Evolutionary conservation across 1,284 basidiomycete species (phyloP).

Genomic region (Melampsora medusae): DNA sequence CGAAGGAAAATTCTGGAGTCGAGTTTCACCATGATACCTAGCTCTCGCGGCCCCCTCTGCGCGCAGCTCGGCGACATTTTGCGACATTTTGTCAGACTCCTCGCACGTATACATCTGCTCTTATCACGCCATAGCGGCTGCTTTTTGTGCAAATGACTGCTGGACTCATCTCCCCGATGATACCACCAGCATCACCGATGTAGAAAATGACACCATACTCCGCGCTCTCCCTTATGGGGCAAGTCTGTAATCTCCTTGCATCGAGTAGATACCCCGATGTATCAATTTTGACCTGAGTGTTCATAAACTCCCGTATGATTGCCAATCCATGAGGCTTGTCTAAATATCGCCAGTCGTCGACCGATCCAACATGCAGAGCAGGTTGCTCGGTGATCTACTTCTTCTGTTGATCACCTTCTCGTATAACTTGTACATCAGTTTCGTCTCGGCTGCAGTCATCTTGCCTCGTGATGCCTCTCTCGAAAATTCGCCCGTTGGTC

Average conservation of each 20-base stretch:
- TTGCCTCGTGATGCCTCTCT: neutral
- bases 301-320: too few relatives aligned
- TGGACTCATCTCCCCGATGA: neutral
- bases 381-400: neutral
- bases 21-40: neutral
- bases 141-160: conserved; percentile 5
- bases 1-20: neutral
- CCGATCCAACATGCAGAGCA: conserved; percentile 9
- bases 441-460: neutral
- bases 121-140: conserved; percentile 3
- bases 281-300: too few relatives aligned
- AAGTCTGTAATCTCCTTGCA: too few relatives aligned
- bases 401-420: neutral
- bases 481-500: neutral
- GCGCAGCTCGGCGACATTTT: too few relatives aligned
- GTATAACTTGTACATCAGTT: neutral
- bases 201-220: too few relatives aligned
- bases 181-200: neutral
- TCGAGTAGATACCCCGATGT: too few relatives aligned
- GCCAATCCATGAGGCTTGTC: too few relatives aligned
- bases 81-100: too few relatives aligned
- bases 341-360: neutral
- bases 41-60: too few relatives aligned
- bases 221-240: too few relatives aligned
- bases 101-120: neutral